Evolutionary conservation across 768 basidiomycete genomes (phyloP), one percentile per base, ranked within the genome.

Genomic region (Mycena albidolilacea): DNA sequence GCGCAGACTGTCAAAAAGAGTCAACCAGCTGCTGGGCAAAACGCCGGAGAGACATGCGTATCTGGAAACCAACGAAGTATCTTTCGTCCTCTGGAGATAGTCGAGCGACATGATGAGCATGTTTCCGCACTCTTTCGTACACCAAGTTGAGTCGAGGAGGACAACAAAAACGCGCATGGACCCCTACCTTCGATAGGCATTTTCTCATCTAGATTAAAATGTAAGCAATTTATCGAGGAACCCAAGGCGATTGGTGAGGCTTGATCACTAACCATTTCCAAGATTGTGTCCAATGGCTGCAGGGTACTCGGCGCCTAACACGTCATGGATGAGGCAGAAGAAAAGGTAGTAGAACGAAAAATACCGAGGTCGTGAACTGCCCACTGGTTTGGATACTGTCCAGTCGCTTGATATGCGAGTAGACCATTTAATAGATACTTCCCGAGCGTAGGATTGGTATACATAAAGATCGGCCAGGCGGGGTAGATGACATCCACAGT

Each of bases 91-190:
- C 71, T 90, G 89, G 2, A 87, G 86, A 75, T 92, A 90, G 73
- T 88, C 89, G 63, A 91, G 82, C 2, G 90, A 84, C 91, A 92
- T 92, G 79, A 92, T 91, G 8, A 93, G 82, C 90, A 92, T 92
- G 76, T 93, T 92, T 35, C 91, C 92, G 68, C 89, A 90, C 80
- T 93, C 92, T 91, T 66, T 19, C 15, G 8, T 12, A 7, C 17
- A 37, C 11, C 9, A 23, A 30, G 52, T 54, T 21, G 5, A 85
- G 85, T 84, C 35, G 10, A 89, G 85, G 30, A 17, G 87, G 88
- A 88, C 88, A 88, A 6, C 83, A 78, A 78, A 62, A 44, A 15
- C 37, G 4, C 30, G 23, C 12, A 10, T 14, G 12, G 58, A 12
- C 46, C 21, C 10, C 41, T 30, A 62, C 60, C 60, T 46, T 62